phyloP scores from a whole-genome alignment of 192 early-diverging fungal genomes.

The Rhizophagus sp. region DNA sequence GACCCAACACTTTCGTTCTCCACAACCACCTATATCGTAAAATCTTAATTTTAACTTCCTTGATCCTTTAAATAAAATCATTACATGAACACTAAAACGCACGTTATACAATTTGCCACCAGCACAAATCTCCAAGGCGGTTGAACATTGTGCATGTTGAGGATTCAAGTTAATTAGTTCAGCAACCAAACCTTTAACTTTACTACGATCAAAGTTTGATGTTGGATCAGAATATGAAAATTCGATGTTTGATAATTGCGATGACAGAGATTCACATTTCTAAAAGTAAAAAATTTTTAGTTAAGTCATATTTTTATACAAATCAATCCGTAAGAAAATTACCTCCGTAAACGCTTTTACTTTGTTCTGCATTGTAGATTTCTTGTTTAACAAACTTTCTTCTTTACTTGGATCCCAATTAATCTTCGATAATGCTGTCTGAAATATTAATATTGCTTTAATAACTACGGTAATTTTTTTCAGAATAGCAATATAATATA shows the following conservation, averaged over 20 bases:
- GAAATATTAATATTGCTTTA: background rate
- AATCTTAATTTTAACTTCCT: background rate
- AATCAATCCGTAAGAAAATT: background rate
- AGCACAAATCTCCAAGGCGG: conserved; percentile 94
- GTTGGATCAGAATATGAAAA: conserved; percentile 85
- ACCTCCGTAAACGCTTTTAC: conserved; percentile 47
- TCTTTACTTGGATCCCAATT: conserved; percentile 50
- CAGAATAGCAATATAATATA: conserved; percentile 21
- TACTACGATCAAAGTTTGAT: conserved; percentile 83
- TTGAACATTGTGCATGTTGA: conserved; percentile 62
- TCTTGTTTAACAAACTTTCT: conserved; percentile 35
- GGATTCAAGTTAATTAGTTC: conserved; percentile 80
- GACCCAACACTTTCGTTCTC: conserved; percentile 80
- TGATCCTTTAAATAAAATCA: background rate
- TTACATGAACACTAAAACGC: background rate
- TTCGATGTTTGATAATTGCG: conserved; percentile 62
- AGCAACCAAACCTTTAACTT: conserved; percentile 94
- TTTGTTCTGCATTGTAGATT: conserved; percentile 30
- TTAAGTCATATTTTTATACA: background rate
- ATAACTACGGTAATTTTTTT: conserved; percentile 9
- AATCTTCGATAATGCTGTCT: conserved; percentile 25
- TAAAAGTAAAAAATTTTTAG: conserved; percentile 37
- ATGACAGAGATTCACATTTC: conserved; percentile 52
- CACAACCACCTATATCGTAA: conserved; percentile 74
- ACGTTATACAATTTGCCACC: conserved; percentile 92